Conservation (phyloP, 2,329 filamentous ascomycete genomes). For the Fusarium sp. region DNA sequence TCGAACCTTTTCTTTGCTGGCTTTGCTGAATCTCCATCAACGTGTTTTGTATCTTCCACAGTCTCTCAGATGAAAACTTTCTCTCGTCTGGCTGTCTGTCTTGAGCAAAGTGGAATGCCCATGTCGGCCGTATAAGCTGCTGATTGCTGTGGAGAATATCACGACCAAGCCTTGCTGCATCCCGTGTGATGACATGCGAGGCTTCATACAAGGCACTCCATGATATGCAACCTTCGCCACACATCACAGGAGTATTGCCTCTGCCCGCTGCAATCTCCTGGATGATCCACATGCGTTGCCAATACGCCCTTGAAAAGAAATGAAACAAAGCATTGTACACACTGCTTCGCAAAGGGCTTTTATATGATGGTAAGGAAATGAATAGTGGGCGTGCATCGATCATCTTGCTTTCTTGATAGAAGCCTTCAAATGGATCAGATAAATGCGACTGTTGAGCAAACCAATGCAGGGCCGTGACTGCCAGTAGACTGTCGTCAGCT, state of each 20-base stretch:
- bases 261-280: not conserved
- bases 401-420: not conserved
- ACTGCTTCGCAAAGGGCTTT: not conserved
- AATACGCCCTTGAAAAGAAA: not conserved
- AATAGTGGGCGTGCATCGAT: not conserved
- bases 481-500: not conserved
- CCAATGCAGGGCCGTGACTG: not conserved
- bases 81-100: not conserved
- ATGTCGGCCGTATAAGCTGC: not conserved
- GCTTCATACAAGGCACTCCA: not conserved
- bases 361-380: not conserved
- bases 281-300: not conserved
- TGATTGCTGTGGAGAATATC: constrained; percentile 5
- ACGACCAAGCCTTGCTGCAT: constrained; percentile 3
- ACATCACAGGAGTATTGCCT: not conserved
- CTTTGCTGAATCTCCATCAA: not conserved
- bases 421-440: not conserved
- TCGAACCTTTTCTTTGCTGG: not conserved
- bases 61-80: not conserved
- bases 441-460: not conserved
- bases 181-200: not conserved
- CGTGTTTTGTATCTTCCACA: not conserved
- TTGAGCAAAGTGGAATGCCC: constrained; percentile 4
- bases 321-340: not conserved
- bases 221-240: not conserved